Evolutionary conservation across 2,329 filamentous ascomycete species (phyloP), one percentile per base, ranked within the genome.

Genomic region (Fusarium sublunatum): DNA sequence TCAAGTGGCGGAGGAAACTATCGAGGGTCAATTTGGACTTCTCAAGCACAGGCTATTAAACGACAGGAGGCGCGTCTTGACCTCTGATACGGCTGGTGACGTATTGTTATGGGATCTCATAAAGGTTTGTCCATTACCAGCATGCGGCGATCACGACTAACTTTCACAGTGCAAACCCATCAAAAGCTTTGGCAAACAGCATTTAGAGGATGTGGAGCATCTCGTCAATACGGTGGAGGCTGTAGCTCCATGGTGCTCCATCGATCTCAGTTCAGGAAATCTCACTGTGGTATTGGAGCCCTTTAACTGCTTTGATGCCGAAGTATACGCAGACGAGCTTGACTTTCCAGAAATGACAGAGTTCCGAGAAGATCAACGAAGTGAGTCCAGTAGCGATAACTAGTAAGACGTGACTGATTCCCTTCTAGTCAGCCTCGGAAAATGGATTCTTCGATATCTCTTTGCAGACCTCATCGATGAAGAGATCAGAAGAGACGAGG

Each of bases 301-400:
- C 36, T 96, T 95, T 71, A 96, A 96, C 68, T 97, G 93, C 74
- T 99, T 99, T 69, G 95, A 99, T 76, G 95, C 93, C 13, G 95
- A 99, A 73, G 91, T 97, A 76, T 99, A 99, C 74, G 94, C 93
- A 1, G 95, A 99, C 73, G 93, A 98, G 76, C 80, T 96, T 32
- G 82, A 88, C 36, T 69, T 94, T 51, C 85, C 90, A 10, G 89
- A 92, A 61, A 81, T 86, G n/a, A 81, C 91, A 15, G 89, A 93
- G 11, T 97, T 97, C 72, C 84, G 90, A 54, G 94, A 98, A 70
- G 95, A 99, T 70, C 94, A 98, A 78, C 87, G 95, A 79, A 96
- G 91, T 94, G 84, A 72, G 88, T 75, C 9, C 19, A 28, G 34
- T 11, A 9, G 11, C 7, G 15, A n/a, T 11, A 6, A 31, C 15